Conservation (phyloP, 108 stramenopile species). For the Nitzschia inconspicua region DNA sequence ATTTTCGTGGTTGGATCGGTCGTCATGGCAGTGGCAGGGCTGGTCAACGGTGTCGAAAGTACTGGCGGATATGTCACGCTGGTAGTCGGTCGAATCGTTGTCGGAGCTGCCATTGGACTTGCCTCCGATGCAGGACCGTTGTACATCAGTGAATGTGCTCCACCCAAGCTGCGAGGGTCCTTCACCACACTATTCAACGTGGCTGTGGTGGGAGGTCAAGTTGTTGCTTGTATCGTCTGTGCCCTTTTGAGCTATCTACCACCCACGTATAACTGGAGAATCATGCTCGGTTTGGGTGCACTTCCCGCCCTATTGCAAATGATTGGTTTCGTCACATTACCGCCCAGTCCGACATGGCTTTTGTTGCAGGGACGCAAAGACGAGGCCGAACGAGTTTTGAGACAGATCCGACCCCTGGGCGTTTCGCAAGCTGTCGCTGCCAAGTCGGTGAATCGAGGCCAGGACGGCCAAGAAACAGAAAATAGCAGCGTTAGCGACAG, state of each 20-base stretch:
- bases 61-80: constrained; percentile 3
- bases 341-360: constrained; percentile 17
- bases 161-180: constrained; percentile 31
- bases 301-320: constrained; percentile 6
- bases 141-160: constrained; percentile 54
- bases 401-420: constrained; percentile 19
- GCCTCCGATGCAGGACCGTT: constrained; percentile 40
- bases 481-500: too few species aligned
- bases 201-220: neutral
- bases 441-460: too few species aligned
- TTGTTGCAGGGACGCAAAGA: constrained; percentile 7
- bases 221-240: constrained; percentile 10
- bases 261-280: constrained; percentile 3
- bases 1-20: constrained; percentile 10
- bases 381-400: constrained; percentile 47
- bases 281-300: constrained; percentile 18
- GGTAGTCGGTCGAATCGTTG: constrained; percentile 29
- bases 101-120: constrained; percentile 50
- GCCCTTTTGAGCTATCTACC: neutral
- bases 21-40: constrained; percentile 2
- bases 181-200: constrained; percentile 36
- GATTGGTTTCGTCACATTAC: constrained; percentile 11
- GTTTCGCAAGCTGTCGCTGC: too few species aligned
- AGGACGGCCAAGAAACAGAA: too few species aligned
- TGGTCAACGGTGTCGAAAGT: too few species aligned